Conservation (phyloP, 495 filamentous ascomycete genomes). For the Beverwykella pulmonaria region DNA sequence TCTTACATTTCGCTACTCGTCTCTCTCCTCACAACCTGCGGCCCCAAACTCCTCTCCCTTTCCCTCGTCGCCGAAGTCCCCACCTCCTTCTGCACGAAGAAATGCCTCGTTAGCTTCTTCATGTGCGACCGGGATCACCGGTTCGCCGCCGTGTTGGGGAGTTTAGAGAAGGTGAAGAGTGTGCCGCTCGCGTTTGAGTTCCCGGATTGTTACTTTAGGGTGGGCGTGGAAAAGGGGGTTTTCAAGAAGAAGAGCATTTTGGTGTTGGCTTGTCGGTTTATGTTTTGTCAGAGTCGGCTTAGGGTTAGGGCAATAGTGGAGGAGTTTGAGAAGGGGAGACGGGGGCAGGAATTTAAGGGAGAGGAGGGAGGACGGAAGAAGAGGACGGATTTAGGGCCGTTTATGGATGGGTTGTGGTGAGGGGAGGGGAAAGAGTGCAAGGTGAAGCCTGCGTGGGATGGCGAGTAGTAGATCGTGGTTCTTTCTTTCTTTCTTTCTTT, state of each 20-base stretch:
- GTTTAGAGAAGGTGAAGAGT: not conserved
- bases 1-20: conserved; percentile 1
- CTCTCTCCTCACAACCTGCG: conserved; percentile 1
- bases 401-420: not conserved
- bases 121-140: not conserved
- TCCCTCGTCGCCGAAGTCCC: not conserved
- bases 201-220: conserved; percentile 16
- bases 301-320: conserved; percentile 5
- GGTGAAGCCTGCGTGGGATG: not conserved
- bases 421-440: too few relatives aligned
- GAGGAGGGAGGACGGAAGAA: not conserved
- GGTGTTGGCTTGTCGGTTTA: conserved; percentile 22
- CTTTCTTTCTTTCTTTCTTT: too few relatives aligned
- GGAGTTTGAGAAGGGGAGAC: not conserved
- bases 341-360: not conserved
- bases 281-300: conserved; percentile 26
- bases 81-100: conserved; percentile 12
- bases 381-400: conserved; percentile 15
- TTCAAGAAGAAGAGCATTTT: conserved; percentile 16
- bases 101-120: conserved; percentile 13
- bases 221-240: not conserved
- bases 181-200: conserved; percentile 20
- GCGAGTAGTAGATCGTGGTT: too few relatives aligned
- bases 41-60: conserved; percentile 5
- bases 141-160: conserved; percentile 7